Conservation (phyloP, 371 early-diverging fungal genomes). For the Apophysomyces variabilis region DNA sequence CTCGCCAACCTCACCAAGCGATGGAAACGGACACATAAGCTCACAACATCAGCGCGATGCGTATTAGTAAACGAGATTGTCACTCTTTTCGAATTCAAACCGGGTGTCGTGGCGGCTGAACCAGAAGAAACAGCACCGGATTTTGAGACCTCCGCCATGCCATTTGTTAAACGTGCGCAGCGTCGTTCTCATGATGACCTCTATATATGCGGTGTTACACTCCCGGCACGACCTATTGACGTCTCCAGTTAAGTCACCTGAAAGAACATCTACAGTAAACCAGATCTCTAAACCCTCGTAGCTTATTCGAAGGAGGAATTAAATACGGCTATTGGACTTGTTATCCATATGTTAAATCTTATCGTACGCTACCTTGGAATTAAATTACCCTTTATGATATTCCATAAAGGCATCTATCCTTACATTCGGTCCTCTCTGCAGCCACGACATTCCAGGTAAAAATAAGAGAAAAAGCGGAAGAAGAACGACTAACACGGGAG, state of each 20-base stretch:
- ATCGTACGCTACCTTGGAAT: constrained; percentile 81
- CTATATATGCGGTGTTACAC: constrained; percentile 59
- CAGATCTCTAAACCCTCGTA: constrained; percentile 11
- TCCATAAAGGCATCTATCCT: constrained; percentile 57
- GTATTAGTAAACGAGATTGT: constrained; percentile 60
- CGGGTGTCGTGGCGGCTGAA: constrained; percentile 34
- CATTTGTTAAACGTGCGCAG: constrained; percentile 17
- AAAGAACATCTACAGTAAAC: neutral
- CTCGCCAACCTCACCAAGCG: constrained; percentile 22
- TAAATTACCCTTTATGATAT: constrained; percentile 72
- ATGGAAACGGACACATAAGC: constrained; percentile 44
- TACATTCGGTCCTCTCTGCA: constrained; percentile 41
- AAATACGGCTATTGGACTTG: constrained; percentile 83
- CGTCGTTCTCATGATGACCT: constrained; percentile 43
- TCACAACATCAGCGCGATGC: constrained; percentile 47
- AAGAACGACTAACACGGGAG: constrained; percentile 19
- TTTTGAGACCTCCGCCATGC: constrained; percentile 15
- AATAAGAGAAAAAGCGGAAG: neutral
- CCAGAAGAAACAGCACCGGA: constrained; percentile 17
- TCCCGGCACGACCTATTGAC: constrained; percentile 46
- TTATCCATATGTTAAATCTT: constrained; percentile 77
- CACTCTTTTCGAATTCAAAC: constrained; percentile 61
- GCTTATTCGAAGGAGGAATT: constrained; percentile 70
- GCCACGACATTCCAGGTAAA: constrained; percentile 23
- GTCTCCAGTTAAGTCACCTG: constrained; percentile 41